These are phyloP conservation scores for Fusarium haematococcum DNA, from an alignment of 2,329 filamentous ascomycete genomes.

Conservation along the genomic window DNA sequence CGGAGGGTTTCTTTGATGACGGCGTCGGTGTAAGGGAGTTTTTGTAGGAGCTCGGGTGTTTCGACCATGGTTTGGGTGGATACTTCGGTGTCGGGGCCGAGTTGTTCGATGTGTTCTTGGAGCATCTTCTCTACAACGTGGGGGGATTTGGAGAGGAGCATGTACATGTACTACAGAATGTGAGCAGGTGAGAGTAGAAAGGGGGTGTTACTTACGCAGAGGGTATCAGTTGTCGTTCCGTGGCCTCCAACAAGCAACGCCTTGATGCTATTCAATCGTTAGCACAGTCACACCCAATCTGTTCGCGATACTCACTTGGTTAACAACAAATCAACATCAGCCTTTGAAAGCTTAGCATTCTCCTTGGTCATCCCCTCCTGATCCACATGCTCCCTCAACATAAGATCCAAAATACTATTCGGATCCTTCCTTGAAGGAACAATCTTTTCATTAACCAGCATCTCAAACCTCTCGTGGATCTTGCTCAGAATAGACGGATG, in stretches of 20 bases:
- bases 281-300: background rate
- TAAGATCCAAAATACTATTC: constrained; percentile 23
- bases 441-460: background rate
- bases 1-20: constrained; percentile 19
- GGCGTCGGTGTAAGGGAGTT: constrained; percentile 18
- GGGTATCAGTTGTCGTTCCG: constrained; percentile 15
- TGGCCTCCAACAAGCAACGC: constrained; percentile 18
- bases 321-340: background rate
- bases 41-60: constrained; percentile 6
- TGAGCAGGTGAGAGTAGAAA: too few species aligned
- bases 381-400: constrained; percentile 17
- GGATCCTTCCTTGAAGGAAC: constrained; percentile 14
- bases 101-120: constrained; percentile 12
- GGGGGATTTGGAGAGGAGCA: constrained; percentile 17
- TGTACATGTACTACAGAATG: constrained; percentile 8
- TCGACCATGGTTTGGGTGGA: background rate
- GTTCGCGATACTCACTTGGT: background rate
- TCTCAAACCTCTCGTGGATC: background rate
- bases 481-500: background rate
- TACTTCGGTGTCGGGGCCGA: background rate
- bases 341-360: background rate
- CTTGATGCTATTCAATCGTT: constrained; percentile 6
- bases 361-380: background rate
- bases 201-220: constrained; percentile 4
- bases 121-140: constrained; percentile 4